Evolutionary conservation across 2,329 filamentous ascomycete species (phyloP).

Genomic region (Neonectria faginata): DNA sequence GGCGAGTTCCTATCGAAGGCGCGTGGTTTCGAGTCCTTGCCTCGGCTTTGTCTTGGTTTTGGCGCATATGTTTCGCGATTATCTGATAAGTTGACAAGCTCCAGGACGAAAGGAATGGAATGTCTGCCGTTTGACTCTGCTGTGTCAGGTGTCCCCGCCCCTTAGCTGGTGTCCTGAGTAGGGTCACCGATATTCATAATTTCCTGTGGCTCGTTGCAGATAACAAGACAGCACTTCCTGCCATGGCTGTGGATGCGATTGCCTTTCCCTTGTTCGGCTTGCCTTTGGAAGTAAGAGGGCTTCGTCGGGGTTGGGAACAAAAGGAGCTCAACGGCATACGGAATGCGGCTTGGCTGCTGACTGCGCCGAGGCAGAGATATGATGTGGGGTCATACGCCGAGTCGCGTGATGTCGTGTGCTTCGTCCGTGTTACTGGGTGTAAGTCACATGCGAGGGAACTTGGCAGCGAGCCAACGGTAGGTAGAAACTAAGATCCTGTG

Average conservation of each 20-base stretch:
- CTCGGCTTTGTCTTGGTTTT: background rate
- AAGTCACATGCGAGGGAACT: background rate
- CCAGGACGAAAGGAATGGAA: background rate
- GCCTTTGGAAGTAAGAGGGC: background rate
- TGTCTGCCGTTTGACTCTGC: conserved; percentile 15
- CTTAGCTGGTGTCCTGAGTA: conserved; percentile 2
- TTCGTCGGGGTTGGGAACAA: background rate
- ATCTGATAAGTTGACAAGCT: conserved; percentile 5
- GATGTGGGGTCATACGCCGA: conserved; percentile 19
- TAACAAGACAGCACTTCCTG: conserved; percentile 2
- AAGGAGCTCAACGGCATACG: background rate
- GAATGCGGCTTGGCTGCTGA: background rate
- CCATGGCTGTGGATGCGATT: background rate
- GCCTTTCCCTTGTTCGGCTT: background rate
- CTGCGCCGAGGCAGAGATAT: conserved; percentile 4
- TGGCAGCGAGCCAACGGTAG: background rate
- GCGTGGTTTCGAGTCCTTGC: background rate
- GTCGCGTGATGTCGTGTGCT: conserved; percentile 38
- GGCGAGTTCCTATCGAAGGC: background rate
- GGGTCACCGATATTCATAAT: conserved; percentile 8
- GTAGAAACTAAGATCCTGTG: background rate
- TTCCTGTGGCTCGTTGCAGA: background rate
- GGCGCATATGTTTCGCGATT: background rate
- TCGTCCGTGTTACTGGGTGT: background rate
- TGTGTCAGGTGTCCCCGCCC: background rate